Percentiles rank a stretch among this genome's conserved stretches.
Evolutionary conservation across 495 filamentous ascomycete species (phyloP).

Genomic region (Beverwykella pulmonaria): DNA sequence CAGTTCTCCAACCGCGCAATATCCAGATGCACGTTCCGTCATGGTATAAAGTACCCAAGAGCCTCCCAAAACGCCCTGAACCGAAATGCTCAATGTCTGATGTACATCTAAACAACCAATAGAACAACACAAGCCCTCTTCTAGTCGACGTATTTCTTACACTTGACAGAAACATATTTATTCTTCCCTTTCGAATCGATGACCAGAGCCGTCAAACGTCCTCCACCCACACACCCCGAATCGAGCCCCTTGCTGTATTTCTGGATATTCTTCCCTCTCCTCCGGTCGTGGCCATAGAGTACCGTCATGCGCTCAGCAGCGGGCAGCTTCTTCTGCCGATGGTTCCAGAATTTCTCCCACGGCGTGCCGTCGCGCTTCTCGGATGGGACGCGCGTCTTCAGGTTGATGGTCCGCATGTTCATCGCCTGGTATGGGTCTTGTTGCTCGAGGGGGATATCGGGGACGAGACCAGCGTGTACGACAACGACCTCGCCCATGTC

Average conservation of each 20-base stretch:
- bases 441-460: constrained; percentile 66
- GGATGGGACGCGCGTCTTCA: constrained; percentile 63
- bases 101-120: neutral
- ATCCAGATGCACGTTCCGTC: neutral
- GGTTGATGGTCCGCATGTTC: constrained; percentile 84
- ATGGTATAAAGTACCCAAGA: neutral
- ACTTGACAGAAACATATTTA: constrained; percentile 36
- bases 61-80: neutral
- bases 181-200: constrained; percentile 53
- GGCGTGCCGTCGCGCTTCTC: constrained; percentile 58
- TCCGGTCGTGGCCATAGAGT: constrained; percentile 86
- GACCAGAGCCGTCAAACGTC: constrained; percentile 73
- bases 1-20: neutral
- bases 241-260: constrained; percentile 84
- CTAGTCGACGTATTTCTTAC: constrained; percentile 25
- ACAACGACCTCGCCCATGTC: constrained; percentile 65
- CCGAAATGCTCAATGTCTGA: neutral
- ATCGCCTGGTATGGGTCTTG: constrained; percentile 83
- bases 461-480: constrained; percentile 83
- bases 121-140: neutral
- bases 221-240: constrained; percentile 75
- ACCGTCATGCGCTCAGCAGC: constrained; percentile 55
- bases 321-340: constrained; percentile 52
- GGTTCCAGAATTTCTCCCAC: constrained; percentile 71
- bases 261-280: constrained; percentile 65